phyloP scores from a whole-genome alignment of 108 stramenopile species.

The Poteriospumella lacustris region DNA sequence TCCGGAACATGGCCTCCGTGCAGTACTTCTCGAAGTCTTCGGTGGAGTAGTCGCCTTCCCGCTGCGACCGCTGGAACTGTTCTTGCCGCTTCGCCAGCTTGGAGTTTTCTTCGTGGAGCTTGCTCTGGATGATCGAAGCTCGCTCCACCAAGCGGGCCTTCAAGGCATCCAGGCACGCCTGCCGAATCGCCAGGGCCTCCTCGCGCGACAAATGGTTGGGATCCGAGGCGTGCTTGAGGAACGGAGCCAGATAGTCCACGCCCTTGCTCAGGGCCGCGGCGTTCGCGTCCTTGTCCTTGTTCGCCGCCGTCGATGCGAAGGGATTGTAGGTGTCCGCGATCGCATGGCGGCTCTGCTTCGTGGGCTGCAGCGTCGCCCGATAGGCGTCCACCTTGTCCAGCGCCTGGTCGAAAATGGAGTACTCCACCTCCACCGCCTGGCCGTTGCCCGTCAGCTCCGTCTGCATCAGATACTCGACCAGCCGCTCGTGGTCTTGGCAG shows the following conservation, averaged over 20 bases:
- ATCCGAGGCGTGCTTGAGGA: conserved; percentile 52
- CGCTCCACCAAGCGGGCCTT: conserved; percentile 64
- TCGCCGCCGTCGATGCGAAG: not conserved
- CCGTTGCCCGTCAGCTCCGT: conserved; percentile 30
- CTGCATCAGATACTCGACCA: conserved; percentile 4
- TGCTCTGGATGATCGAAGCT: conserved; percentile 63
- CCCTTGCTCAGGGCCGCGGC: conserved; percentile 5
- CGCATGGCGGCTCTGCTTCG: not conserved
- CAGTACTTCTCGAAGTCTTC: conserved; percentile 57
- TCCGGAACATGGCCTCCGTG: conserved; percentile 62
- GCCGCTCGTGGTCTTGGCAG: conserved; percentile 23
- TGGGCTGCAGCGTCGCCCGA: not conserved
- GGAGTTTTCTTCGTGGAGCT: conserved; percentile 58
- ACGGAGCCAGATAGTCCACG: conserved; percentile 68
- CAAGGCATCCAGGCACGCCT: conserved; percentile 58
- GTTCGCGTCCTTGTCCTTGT: not conserved
- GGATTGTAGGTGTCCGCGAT: not conserved
- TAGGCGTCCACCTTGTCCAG: conserved; percentile 39
- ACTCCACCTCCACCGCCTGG: conserved; percentile 32
- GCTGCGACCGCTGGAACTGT: conserved; percentile 51
- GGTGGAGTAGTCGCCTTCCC: conserved; percentile 53
- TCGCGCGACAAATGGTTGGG: conserved; percentile 37
- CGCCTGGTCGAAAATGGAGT: conserved; percentile 49
- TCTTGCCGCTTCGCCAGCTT: conserved; percentile 52
- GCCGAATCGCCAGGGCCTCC: conserved; percentile 51